Conservation (phyloP, 495 filamentous ascomycete species). For the Bryoglossum gracile region DNA sequence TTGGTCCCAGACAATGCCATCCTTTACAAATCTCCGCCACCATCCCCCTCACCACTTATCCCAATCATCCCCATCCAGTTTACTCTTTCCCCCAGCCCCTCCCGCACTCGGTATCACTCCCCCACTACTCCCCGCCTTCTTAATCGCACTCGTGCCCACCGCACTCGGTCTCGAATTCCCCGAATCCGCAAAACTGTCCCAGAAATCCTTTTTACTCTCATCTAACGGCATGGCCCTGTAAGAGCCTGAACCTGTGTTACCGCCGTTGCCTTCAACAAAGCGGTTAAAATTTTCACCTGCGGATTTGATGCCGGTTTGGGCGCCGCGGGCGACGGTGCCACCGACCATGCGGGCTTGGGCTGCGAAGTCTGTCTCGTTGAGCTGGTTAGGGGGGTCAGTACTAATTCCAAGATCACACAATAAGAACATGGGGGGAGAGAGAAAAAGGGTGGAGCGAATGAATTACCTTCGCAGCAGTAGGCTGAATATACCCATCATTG, state of each 20-base stretch:
- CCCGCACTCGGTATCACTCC: no score
- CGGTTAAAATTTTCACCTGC: constrained; percentile 71
- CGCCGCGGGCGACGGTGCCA: constrained; percentile 51
- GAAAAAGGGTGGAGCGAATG: constrained; percentile 40
- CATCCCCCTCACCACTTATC: constrained; percentile 21
- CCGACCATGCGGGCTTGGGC: constrained; percentile 71
- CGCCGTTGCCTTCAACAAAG: constrained; percentile 60
- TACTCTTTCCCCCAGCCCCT: constrained; percentile 12
- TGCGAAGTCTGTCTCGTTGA: constrained; percentile 82
- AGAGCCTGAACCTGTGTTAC: neutral
- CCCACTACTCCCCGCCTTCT: constrained; percentile 9
- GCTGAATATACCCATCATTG: constrained; percentile 83
- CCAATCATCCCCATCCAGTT: constrained; percentile 31
- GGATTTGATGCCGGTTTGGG: constrained; percentile 54
- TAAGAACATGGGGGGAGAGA: constrained; percentile 32
- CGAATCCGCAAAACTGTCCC: constrained; percentile 65
- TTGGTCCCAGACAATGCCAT: no score
- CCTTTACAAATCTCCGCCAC: no score
- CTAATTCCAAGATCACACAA: neutral
- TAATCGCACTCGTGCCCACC: constrained; percentile 34
- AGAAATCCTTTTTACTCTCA: constrained; percentile 76
- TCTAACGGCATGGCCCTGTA: constrained; percentile 30
- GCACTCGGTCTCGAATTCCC: constrained; percentile 25
- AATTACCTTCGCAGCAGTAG: constrained; percentile 64
- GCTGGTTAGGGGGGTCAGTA: neutral